Evolutionary conservation across 1,139 yeast species (phyloP).

Genomic region (Pichia sp.): DNA sequence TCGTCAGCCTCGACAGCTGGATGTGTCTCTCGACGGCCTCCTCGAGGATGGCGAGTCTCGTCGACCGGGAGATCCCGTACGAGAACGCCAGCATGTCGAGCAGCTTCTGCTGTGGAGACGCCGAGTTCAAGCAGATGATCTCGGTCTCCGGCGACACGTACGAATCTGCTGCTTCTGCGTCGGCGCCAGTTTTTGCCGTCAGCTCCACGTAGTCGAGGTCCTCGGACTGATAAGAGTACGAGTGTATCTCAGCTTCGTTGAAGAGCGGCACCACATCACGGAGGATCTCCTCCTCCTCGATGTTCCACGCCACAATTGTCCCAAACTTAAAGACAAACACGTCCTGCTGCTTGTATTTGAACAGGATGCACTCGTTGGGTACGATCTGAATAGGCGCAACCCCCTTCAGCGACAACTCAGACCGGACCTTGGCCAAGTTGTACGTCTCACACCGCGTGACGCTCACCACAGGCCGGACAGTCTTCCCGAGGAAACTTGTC

Average conservation of each 20-base stretch:
- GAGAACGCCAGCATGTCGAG: conserved; percentile 87
- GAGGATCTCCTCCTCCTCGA: conserved; percentile 45
- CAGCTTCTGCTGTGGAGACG: conserved; percentile 42
- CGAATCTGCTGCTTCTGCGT: conserved; percentile 9
- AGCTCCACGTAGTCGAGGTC: conserved; percentile 82
- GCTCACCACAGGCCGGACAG: conserved; percentile 50
- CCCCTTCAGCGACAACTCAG: conserved; percentile 36
- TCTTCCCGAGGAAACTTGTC: conserved; percentile 24
- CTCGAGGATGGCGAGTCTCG: conserved; percentile 78
- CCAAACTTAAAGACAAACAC: conserved; percentile 68
- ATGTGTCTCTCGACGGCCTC: conserved; percentile 65
- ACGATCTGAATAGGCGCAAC: conserved; percentile 41
- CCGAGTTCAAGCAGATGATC: conserved; percentile 33
- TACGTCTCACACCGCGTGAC: conserved; percentile 69
- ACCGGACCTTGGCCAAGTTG: conserved; percentile 44
- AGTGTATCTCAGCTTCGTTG: conserved; percentile 43
- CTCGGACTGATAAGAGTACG: conserved; percentile 66
- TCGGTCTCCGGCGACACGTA: conserved; percentile 17
- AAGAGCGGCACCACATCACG: conserved; percentile 46
- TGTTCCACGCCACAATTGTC: conserved; percentile 78
- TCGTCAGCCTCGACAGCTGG: conserved; percentile 54
- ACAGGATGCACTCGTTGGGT: conserved; percentile 65
- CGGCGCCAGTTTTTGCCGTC: conserved; percentile 21
- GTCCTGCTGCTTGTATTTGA: conserved; percentile 29
- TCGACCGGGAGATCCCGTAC: conserved; percentile 79